Base-by-base conservation (phyloP, 495 filamentous ascomycete genomes). In the Filosporella fistucella region DNA sequence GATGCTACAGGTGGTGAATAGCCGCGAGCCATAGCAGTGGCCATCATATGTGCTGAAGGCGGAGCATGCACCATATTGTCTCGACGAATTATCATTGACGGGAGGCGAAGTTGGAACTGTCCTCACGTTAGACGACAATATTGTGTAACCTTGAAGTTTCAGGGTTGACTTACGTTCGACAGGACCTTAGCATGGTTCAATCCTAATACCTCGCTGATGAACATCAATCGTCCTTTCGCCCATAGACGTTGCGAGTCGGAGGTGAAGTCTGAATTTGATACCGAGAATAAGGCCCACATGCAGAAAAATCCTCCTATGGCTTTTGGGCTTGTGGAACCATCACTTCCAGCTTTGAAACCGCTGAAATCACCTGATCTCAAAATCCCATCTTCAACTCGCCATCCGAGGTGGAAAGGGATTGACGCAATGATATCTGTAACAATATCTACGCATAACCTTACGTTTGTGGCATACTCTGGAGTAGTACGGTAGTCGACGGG, bases 401-500 rank as follows among this genome's bases (percentile, higher is more conserved):
- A 75, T 14, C 74, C 71, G 1, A 79, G 63, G 48, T 71, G 66
- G 45, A 68, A 79, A 25, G 75, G 75, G 44, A 77, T 66, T 12
- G 62, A 66, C 4, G 75, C 72, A 40, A 77, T 54, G n/a, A 79
- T 63, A 44, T 77, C 75, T 1, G 64, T 58, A 41, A 77, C 71
- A 16, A 60, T 64, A 13, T 74, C 68, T 13, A 52, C 61, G 39
- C 65, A 69, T 10, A 62, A 55, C 32, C 66, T 45, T 2, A 62
- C 54, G 4, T 67, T 66, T 0, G 62, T 58, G 22, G 70, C 71
- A 39, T 77, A 77, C 63, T 77, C 71, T 21, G 69, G 66, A 21
- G 74, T 78, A 0, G 70, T 75, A 20, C 73, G 57, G 43, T 75
- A 76, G 52, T 79, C 74, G 9, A 68, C 63, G 1, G 75, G 75